Evolutionary conservation across 495 filamentous ascomycete genomes (phyloP).

Genomic region (Penicillium tannophilum): DNA sequence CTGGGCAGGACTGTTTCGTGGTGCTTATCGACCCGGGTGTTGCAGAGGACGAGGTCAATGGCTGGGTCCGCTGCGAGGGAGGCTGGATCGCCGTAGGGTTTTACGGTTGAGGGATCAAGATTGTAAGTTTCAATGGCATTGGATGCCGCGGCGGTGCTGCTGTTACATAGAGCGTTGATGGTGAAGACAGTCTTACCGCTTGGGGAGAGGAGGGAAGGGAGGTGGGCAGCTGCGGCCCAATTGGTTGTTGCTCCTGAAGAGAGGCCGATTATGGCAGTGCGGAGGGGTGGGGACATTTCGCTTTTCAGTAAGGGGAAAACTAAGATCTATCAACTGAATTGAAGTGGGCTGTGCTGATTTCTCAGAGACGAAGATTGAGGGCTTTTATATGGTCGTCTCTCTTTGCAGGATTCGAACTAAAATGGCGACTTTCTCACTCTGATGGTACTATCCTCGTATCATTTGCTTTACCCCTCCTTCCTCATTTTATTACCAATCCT

Average conservation of each 20-base stretch:
- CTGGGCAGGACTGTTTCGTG: background rate
- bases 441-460: no score
- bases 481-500: no score
- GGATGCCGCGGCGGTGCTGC: background rate
- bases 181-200: background rate
- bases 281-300: background rate
- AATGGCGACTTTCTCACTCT: no score
- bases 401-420: no score
- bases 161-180: background rate
- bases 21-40: constrained; percentile 2
- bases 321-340: no score
- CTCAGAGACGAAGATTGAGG: no score
- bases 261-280: constrained; percentile 1
- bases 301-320: background rate
- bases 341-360: background rate
- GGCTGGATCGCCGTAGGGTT: background rate
- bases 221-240: background rate
- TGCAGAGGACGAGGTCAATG: constrained; percentile 1
- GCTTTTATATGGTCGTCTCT: no score
- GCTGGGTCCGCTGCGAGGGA: constrained; percentile 1
- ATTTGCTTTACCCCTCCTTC: no score
- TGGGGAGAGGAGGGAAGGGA: background rate
- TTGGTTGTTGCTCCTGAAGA: background rate
- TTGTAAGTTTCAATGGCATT: background rate
- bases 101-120: background rate